Base-by-base conservation (phyloP, 345 rosid species). In the Luvunga scandens region DNA sequence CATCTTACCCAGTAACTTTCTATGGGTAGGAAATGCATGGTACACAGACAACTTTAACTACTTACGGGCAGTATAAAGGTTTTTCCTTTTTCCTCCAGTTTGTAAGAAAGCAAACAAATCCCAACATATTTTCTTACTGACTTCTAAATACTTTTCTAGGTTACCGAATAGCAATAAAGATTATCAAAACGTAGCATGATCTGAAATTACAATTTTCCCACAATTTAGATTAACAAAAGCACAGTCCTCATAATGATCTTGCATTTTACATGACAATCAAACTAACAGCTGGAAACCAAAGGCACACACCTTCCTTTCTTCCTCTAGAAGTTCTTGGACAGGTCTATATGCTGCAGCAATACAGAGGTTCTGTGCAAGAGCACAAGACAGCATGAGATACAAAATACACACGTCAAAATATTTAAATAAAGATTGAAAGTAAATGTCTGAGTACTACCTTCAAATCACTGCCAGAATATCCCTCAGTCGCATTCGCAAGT, bases 401-500 rank as follows among this genome's bases (percentile, higher is more conserved):
- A 38, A 33, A 80, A 62, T 39, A 76, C 71, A 30, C 34, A 14
- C 19, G 34, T 62, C 22, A 21, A 78, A 75, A 45, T 4, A 53
- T 53, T 53, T 16, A 53, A 16, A 53, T 16, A 53, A 16, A 53
- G 57, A 53, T 48, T 59, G 65, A 62, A 71, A 21, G 25, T 63
- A 53, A 76, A 64, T 56, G 13, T 25, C 45, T 13, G 53, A 42
- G 71, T 56, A 68, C 71, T 83, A 96, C 99, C 99, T 97, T 97
- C 70, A 97, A 86, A 88, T 97, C 99, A 80, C 99, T 97, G 64
- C 99, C 99, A 63, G 98, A 97, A 81, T 97, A 97, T 78, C 99
- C 99, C 75, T 93, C 98, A 9, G 98, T 93, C 66, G 81, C 92
- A 80, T 81, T 88, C 75, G 98, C 99, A 72, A 97, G 98, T 81